Evolutionary conservation across 2,329 filamentous ascomycete species (phyloP).

Genomic region (Penicillium sp.): DNA sequence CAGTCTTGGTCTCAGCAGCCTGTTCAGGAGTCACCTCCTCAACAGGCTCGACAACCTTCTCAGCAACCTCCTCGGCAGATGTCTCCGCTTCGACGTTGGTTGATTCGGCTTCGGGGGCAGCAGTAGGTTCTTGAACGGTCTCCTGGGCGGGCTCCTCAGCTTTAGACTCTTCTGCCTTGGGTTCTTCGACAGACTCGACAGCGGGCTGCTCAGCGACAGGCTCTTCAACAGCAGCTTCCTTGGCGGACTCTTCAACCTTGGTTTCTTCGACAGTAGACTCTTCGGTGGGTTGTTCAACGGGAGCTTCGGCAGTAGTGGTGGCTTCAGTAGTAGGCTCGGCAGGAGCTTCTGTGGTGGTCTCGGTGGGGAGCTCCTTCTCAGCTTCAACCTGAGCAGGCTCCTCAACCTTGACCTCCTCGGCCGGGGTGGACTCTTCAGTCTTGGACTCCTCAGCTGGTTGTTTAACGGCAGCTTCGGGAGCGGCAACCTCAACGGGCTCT

Average conservation of each 20-base stretch:
- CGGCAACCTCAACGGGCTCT: slow-evolving; percentile 2
- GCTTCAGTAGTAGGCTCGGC: slow-evolving; percentile 5
- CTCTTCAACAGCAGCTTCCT: too few relatives aligned
- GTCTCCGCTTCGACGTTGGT: too few relatives aligned
- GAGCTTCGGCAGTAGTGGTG: background rate
- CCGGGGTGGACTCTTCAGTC: background rate
- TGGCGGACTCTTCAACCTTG: background rate
- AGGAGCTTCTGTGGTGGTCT: slow-evolving; percentile 4
- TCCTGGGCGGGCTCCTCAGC: background rate
- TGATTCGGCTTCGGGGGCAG: too few relatives aligned
- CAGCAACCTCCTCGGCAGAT: too few relatives aligned
- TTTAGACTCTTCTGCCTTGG: slow-evolving; percentile 1
- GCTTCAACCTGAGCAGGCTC: slow-evolving; percentile 2
- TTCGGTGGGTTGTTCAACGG: background rate
- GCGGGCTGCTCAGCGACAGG: slow-evolving; percentile 7
- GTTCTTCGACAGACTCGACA: too few relatives aligned
- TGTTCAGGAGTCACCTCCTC: slow-evolving; percentile 10
- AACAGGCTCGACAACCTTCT: background rate
- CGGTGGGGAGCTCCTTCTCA: background rate
- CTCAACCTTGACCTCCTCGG: background rate
- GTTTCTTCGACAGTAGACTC: slow-evolving; percentile 13
- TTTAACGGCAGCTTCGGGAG: slow-evolving; percentile 3
- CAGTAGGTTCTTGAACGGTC: too few relatives aligned
- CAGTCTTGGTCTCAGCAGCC: background rate
- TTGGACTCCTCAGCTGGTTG: background rate